Percentiles rank a stretch among this genome's conserved stretches.
phyloP scores from a whole-genome alignment of 345 rosid genomes.

The Rhodamnia argentea region DNA sequence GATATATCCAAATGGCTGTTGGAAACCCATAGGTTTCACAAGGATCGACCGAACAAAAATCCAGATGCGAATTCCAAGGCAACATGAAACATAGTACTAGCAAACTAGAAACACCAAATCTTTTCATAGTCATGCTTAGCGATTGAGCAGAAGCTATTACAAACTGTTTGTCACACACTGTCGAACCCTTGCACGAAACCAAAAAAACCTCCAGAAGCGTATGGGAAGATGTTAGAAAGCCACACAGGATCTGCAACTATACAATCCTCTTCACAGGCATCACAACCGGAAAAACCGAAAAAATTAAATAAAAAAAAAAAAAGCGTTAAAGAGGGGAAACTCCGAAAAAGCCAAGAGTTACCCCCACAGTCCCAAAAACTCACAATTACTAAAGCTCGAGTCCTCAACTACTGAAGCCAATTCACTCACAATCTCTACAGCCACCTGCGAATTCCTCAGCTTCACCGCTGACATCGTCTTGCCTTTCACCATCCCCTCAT shows the following conservation, averaged over 20 bases:
- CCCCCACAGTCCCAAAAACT: background rate
- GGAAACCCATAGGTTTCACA: no score
- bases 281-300: background rate
- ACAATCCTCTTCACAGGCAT: background rate
- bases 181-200: background rate
- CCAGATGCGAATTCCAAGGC: background rate
- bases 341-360: background rate
- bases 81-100: background rate
- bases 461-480: slow-evolving; percentile 17
- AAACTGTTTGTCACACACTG: background rate
- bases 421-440: slow-evolving; percentile 37
- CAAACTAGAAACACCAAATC: background rate
- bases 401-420: slow-evolving; percentile 45
- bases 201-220: background rate
- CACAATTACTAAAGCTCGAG: background rate
- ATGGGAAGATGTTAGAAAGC: background rate
- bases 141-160: background rate
- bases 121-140: background rate
- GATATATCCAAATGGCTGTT: no score
- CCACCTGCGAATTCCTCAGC: slow-evolving; percentile 27
- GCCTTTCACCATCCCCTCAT: slow-evolving; percentile 6
- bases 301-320: no score
- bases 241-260: background rate
- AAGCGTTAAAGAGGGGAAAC: background rate
- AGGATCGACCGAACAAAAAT: background rate